Base-by-base conservation (phyloP, 306 rosid genomes). In the Cucurbita moschata region DNA sequence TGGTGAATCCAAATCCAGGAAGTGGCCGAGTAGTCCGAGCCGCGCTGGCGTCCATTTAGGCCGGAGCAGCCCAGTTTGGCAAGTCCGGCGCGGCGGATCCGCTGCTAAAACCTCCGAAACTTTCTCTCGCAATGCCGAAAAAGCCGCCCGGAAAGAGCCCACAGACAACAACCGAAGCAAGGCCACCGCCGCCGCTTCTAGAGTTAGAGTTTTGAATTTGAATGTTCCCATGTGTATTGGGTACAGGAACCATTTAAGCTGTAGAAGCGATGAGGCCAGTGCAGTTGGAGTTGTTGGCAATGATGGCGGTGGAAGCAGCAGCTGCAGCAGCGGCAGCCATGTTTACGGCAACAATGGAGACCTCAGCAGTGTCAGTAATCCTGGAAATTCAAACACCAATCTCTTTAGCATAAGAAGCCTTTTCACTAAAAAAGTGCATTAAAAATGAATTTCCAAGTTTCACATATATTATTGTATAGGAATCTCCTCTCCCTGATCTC, bases 21-120 rank as follows among this genome's bases (percentile, higher is more conserved):
- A 91, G 51, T 88, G 95, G 96, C 97, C 97, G 0, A 85, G 83
- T 40, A 94, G 99, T 53, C 99, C 99, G 30, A 87, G 87, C 52
- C 91, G 97, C 21, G 38, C 86, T 10, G 97, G 99, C 0, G 88
- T 94, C 59, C 92, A 88, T 11, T 19, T 94, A 56, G 99, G 97
- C 7, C 88, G 99, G 81, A 84, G 84, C 83, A 94, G 99, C 63
- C 97, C 99, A 4, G 97, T 94, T 5, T 91, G 97, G 97, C 95
- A 91, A 77, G 95, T 79, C 16, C 86, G 95, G 13, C 96, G 97
- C 0, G 80, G 81, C 2, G 75, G 77, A 42, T 71, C 79, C 4
- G 54, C 51, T 10, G 5, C 35, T 6, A 90, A 83, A 76, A 82
- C 58, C 78, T 15, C 84, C 12, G 84, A 85, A 11, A 79, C 75